Conservation (phyloP, 1,284 basidiomycete genomes). For the Malassezia pachydermatis region DNA sequence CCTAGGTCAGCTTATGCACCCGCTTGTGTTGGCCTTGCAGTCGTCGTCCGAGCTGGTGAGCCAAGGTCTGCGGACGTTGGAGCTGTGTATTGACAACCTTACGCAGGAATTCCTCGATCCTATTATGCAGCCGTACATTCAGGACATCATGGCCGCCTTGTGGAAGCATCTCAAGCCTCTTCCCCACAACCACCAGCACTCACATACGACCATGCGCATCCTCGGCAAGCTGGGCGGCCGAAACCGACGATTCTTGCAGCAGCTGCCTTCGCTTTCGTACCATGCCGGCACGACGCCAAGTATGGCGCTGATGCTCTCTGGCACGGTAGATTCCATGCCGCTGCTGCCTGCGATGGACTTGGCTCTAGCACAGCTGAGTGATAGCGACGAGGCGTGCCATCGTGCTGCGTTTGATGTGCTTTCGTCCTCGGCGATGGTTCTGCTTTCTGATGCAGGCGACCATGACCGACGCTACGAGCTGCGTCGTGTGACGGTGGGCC, state of each 20-base stretch:
- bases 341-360: conserved; percentile 64
- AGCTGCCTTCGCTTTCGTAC: conserved; percentile 68
- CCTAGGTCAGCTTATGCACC: conserved; percentile 91
- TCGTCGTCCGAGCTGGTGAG: conserved; percentile 73
- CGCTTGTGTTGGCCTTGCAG: conserved; percentile 79
- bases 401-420: conserved; percentile 68
- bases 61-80: conserved; percentile 89
- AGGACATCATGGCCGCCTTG: conserved; percentile 83
- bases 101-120: conserved; percentile 98
- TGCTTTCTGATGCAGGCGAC: conserved; percentile 20
- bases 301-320: conserved; percentile 27
- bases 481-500: conserved; percentile 57
- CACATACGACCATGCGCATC: conserved; percentile 91
- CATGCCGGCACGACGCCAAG: conserved; percentile 20
- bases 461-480: conserved; percentile 69
- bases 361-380: conserved; percentile 60
- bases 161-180: conserved; percentile 63
- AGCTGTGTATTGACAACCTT: conserved; percentile 98
- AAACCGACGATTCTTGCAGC: conserved; percentile 69
- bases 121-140: conserved; percentile 64
- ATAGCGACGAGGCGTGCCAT: conserved; percentile 59
- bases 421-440: conserved; percentile 55
- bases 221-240: conserved; percentile 92
- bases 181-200: conserved; percentile 79
- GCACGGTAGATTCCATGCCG: conserved; percentile 56